These are phyloP conservation scores for Fusarium sp. DNA, from an alignment of 2,329 filamentous ascomycete genomes.

Conservation along the genomic window DNA sequence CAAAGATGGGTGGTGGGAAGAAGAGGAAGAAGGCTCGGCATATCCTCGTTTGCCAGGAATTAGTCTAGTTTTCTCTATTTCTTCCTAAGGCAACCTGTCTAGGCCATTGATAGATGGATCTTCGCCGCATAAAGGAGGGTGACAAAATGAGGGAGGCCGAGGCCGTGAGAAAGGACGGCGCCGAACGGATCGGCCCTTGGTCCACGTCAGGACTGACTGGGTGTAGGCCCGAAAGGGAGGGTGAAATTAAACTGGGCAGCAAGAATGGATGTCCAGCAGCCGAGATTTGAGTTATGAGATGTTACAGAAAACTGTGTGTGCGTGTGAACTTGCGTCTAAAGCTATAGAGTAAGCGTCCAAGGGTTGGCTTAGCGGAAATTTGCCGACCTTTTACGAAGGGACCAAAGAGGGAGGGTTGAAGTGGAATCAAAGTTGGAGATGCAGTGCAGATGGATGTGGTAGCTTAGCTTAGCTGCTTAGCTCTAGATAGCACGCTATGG, in stretches of 20 bases:
- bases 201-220: slow-evolving; percentile 46
- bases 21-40: background rate
- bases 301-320: slow-evolving; percentile 21
- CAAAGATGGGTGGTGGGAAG: slow-evolving; percentile 4
- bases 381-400: slow-evolving; percentile 7
- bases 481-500: background rate
- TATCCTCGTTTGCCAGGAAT: slow-evolving; percentile 6
- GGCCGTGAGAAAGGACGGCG: slow-evolving; percentile 29
- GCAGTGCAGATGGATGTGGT: slow-evolving; percentile 7
- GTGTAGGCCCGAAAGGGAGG: slow-evolving; percentile 30
- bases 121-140: slow-evolving; percentile 20
- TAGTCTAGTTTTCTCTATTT: slow-evolving; percentile 15
- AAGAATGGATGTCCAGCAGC: slow-evolving; percentile 18
- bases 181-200: slow-evolving; percentile 50
- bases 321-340: background rate
- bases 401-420: slow-evolving; percentile 6
- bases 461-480: no score
- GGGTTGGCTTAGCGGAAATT: slow-evolving; percentile 17
- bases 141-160: slow-evolving; percentile 23
- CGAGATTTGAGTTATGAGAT: slow-evolving; percentile 29
- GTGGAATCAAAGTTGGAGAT: slow-evolving; percentile 40
- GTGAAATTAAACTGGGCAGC: slow-evolving; percentile 43
- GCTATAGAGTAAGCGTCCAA: background rate
- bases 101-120: slow-evolving; percentile 7
- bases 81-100: slow-evolving; percentile 26